Evolutionary conservation across 169 alveolate genomes (phyloP), one percentile per base, ranked within the genome.

Genomic region (Amoebophrya sp.): DNA sequence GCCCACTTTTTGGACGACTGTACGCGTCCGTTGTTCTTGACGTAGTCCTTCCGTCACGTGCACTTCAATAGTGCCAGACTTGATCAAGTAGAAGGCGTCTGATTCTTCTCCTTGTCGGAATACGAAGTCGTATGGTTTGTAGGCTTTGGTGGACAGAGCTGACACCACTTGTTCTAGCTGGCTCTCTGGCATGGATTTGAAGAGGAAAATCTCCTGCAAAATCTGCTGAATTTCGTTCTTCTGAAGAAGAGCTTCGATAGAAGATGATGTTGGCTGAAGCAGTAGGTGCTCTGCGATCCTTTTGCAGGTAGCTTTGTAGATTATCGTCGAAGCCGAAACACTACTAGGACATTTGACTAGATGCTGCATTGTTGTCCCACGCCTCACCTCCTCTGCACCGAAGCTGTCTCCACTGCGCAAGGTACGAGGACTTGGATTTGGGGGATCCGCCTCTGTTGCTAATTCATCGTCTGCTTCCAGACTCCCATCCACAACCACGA

Each of bases 51-150:
- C 36, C 33, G 18, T 65, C 2, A 65, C 26, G 83, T 18, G 2
- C 83, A 65, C 83, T 36, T 65, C 83, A 36, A 65, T 65, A 36
- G 33, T 65, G 83, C 96, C 96, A 55, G 91, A 93, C 39, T 94
- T 94, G 76, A 95, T 95, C 90, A 95, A 92, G 89, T 94, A 95
- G 41, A 95, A 90, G 54, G 90, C 92, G 89, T 95, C 94, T 0
- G 95, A 95, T 0, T 78, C 90, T 40, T 95, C 96, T 12, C 95
- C 95, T 89, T 95, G 94, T 23, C 91, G 90, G 26, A 95, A 83
- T 26, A 83, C 90, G 83, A 26, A 65, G 38, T 65, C 83, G 33
- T 36, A 29, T 1, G 2, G 83, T 18, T 26, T 6, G 83, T 65
- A 65, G 36, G 12, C n/a, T 18, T 65, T 65, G 14, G 29, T 29